Base-by-base conservation (phyloP, 495 filamentous ascomycete genomes). In the Aspergillus sclerotiicarbonarius region DNA sequence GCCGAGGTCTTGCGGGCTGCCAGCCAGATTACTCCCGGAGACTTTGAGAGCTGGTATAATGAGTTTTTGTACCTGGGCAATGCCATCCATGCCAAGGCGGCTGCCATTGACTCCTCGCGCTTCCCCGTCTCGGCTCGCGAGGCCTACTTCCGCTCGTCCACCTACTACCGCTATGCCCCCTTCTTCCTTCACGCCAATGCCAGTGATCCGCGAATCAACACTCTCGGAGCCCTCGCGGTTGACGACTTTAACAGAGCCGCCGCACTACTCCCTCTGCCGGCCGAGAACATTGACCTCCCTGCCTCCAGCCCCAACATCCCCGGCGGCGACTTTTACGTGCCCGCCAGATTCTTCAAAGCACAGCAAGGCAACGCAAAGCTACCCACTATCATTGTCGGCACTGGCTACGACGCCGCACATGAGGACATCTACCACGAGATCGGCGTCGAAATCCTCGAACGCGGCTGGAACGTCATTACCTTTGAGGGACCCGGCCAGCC, bases 401-500 rank as follows among this genome's bases (percentile, higher is more conserved):
- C 57, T 41, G 54, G 54, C 1, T 81, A 65, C 61, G 79, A 82
- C 51, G 72, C 62, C 20, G 57, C 69, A 1, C 70, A 75, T 62
- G 78, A 83, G 57, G 80, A 82, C 47, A 56, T 70, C 16, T 70
- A 67, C 25, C 78, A 81, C 52, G 12, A 46, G 8, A 52, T 63
- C 37, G 77, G 62, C 16, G 57, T 65, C 7, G 59, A 65, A 0
- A 70, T 66, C 3, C 63, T 80, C 1, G 69, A 62, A n/a, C 69
- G 79, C 6, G 77, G 80, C 5, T 80, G 65, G 52, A 79, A 82
- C 57, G 62, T 70, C 52, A 70, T 80, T 51, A 71, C 67, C 0
- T 82, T 76, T 46, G 80, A 82, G 52, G 80, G 80, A 0, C 80
- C 79, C 0, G 80, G 80, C 3, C 80, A 81, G 53, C 69, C 71